A percentile compares a stretch with the other conserved stretches of the same genome.
Evolutionary conservation across 1,139 yeast genomes (phyloP).

Genomic region (Nakaseomyces delphensis): DNA sequence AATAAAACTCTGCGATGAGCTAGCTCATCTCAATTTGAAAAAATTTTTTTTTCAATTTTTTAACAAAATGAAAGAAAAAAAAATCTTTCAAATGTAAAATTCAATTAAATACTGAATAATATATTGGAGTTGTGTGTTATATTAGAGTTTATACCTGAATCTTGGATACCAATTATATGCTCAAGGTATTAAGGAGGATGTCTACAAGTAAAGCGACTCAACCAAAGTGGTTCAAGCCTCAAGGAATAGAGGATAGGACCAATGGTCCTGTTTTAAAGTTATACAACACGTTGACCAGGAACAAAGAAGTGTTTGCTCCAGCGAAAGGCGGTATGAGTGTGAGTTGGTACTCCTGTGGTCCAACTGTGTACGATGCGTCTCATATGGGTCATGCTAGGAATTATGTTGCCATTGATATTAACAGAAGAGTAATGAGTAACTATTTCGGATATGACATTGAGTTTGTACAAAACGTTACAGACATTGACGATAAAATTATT

Average conservation of each 20-base stretch:
- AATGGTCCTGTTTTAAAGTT: slow-evolving; percentile 37
- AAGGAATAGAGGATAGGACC: slow-evolving; percentile 12
- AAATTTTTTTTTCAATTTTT: too few species aligned
- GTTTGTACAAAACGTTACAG: slow-evolving; percentile 94
- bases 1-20: too few species aligned
- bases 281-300: slow-evolving; percentile 77
- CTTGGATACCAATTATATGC: neutral
- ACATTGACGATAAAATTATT: slow-evolving; percentile 93
- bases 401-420: slow-evolving; percentile 89
- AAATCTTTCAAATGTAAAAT: too few species aligned
- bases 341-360: slow-evolving; percentile 97
- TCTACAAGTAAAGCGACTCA: slow-evolving; percentile 39
- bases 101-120: neutral
- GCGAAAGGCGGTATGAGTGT: slow-evolving; percentile 44
- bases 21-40: too few species aligned
- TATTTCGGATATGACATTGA: slow-evolving; percentile 82
- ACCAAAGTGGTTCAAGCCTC: slow-evolving; percentile 24
- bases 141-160: neutral
- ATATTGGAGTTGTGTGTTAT: neutral
- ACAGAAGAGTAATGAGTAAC: slow-evolving; percentile 77
- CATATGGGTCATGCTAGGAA: slow-evolving; percentile 99
- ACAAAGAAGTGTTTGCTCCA: slow-evolving; percentile 57
- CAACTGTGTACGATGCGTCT: slow-evolving; percentile 93
- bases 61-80: too few species aligned
- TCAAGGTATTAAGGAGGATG: slow-evolving; percentile 7